These are phyloP conservation scores for Saccharomyces hybrid DNA, from an alignment of 1,139 yeast genomes.

Conservation along the genomic window DNA sequence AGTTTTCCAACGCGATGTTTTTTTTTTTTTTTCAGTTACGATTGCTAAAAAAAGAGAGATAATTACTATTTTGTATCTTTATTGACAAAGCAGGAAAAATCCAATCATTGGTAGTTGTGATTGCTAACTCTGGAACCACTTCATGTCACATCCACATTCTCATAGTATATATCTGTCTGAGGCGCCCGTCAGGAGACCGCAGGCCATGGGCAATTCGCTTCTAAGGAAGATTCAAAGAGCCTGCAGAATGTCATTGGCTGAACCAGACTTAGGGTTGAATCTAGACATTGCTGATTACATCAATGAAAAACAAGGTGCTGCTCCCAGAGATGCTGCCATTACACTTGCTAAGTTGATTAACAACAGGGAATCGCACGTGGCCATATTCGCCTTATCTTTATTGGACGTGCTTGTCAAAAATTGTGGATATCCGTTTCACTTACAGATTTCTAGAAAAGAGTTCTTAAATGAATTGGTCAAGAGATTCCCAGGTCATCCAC, in stretches of 20 bases:
- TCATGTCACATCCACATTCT: constrained; percentile 5
- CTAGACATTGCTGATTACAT: constrained; percentile 86
- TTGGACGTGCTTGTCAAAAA: constrained; percentile 89
- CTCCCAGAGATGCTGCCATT: constrained; percentile 87
- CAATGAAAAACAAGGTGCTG: constrained; percentile 80
- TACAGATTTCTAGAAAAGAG: constrained; percentile 89
- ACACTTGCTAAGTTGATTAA: constrained; percentile 76
- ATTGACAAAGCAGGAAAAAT: not conserved
- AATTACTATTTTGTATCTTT: not conserved
- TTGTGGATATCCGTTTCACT: constrained; percentile 93
- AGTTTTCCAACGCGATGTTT: not conserved
- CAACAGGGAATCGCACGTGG: constrained; percentile 70
- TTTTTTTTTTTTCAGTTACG: not conserved
- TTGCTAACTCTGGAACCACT: not conserved
- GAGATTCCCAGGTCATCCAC: constrained; percentile 89
- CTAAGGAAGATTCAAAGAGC: constrained; percentile 71
- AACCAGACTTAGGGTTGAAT: constrained; percentile 80
- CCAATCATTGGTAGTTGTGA: not conserved
- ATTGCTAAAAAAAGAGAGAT: not conserved
- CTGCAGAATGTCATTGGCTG: constrained; percentile 69
- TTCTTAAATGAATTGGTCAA: constrained; percentile 86
- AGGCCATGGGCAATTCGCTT: constrained; percentile 29
- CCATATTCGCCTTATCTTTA: constrained; percentile 44
- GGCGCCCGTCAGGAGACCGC: constrained; percentile 21
- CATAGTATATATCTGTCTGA: constrained; percentile 22